A percentile compares a stretch with the other conserved stretches of the same genome.
Evolutionary conservation across 208 protist genomes (phyloP).

Genomic region (Crithidia expoeki): DNA sequence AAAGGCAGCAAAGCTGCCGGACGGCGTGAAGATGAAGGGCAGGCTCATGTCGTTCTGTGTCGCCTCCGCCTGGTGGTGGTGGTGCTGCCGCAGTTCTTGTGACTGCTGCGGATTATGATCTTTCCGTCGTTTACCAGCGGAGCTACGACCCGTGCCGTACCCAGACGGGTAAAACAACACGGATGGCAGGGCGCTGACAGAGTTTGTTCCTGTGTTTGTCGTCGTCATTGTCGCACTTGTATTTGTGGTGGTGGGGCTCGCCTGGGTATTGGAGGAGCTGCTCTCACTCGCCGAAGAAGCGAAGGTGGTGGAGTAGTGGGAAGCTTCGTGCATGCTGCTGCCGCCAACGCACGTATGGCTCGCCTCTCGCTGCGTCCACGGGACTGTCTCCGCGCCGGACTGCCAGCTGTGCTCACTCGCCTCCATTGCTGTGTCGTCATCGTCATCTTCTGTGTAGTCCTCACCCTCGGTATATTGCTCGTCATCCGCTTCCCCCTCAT

Average conservation of each 20-base stretch:
- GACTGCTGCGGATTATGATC: neutral
- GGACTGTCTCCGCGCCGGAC: constrained; percentile 10
- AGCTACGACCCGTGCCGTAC: too few relatives aligned
- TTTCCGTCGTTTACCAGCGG: neutral
- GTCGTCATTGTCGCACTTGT: neutral
- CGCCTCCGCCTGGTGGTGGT: neutral
- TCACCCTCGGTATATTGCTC: neutral
- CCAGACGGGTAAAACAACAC: neutral
- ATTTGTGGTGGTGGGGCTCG: neutral
- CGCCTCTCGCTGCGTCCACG: constrained; percentile 1
- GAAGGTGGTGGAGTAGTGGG: neutral
- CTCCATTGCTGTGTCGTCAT: neutral
- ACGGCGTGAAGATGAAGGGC: constrained; percentile 15
- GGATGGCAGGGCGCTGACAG: constrained; percentile 14
- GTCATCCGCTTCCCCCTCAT: neutral
- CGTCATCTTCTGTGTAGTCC: neutral
- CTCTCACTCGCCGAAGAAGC: neutral
- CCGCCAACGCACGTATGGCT: constrained; percentile 2
- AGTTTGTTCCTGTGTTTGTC: neutral
- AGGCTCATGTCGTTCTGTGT: constrained; percentile 13
- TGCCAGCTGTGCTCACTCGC: neutral
- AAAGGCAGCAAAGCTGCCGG: constrained; percentile 9
- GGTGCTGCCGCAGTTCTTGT: neutral
- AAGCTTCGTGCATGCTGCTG: neutral
- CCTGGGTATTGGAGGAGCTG: neutral